Conservation (phyloP, 2,329 filamentous ascomycete genomes). For the Didymella glomerata region DNA sequence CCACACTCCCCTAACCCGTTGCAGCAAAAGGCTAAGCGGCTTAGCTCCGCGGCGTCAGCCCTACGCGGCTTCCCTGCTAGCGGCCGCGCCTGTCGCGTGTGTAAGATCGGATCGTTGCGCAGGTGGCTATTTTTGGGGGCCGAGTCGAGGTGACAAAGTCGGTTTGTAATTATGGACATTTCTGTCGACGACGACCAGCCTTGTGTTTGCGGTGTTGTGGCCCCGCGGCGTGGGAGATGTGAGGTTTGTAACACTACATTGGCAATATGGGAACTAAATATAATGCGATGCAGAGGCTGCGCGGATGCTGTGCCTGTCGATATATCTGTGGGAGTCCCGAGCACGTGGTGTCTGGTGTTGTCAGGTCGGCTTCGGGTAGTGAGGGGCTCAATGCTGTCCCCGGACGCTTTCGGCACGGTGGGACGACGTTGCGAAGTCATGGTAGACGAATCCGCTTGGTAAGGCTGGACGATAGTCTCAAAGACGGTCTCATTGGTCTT, state of each 20-base stretch:
- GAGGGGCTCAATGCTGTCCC: neutral
- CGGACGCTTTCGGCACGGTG: constrained; percentile 5
- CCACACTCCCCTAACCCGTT: constrained; percentile 8
- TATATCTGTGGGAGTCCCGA: constrained; percentile 6
- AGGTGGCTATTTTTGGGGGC: constrained; percentile 42
- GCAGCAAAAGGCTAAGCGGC: constrained; percentile 32
- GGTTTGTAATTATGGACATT: constrained; percentile 6
- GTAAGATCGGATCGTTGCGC: constrained; percentile 16
- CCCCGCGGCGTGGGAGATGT: constrained; percentile 17
- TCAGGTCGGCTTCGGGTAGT: constrained; percentile 3
- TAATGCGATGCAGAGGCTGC: constrained; percentile 8
- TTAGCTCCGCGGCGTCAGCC: constrained; percentile 36
- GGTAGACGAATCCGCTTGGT: neutral
- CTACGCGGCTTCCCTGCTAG: constrained; percentile 26
- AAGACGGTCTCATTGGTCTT: constrained; percentile 8
- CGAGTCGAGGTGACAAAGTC: constrained; percentile 9
- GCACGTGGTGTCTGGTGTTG: constrained; percentile 8
- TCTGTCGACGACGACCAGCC: neutral
- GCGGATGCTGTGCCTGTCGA: constrained; percentile 4
- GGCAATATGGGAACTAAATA: constrained; percentile 9
- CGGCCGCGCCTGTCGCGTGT: constrained; percentile 42
- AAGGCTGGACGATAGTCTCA: neutral
- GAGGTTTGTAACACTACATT: constrained; percentile 7
- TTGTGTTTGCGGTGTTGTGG: neutral
- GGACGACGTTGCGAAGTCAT: constrained; percentile 1